Evolutionary conservation across 352 stramenopile species (phyloP).

Genomic region (Globisporangium radiosum): DNA sequence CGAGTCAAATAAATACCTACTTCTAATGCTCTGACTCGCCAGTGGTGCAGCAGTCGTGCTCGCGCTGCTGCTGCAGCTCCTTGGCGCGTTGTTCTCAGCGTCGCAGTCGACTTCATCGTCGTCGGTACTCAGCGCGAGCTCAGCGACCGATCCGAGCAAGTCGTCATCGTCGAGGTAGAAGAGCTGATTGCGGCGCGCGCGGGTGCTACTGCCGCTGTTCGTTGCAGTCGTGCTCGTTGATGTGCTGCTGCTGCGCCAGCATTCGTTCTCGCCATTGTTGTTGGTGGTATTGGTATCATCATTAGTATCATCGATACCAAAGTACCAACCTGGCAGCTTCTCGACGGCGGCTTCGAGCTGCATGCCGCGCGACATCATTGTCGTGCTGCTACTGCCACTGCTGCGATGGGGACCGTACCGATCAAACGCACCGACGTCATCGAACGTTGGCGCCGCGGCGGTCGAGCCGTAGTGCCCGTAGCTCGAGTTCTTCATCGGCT

Average conservation of each 20-base stretch:
- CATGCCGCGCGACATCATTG: constrained; percentile 35
- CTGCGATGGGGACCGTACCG: not conserved
- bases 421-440: constrained; percentile 3
- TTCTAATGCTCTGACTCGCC: constrained; percentile 12
- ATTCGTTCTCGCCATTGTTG: constrained; percentile 10
- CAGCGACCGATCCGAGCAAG: constrained; percentile 12
- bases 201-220: constrained; percentile 10
- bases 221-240: constrained; percentile 12
- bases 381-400: constrained; percentile 8
- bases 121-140: constrained; percentile 1
- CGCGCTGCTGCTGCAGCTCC: too few relatives aligned
- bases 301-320: constrained; percentile 29
- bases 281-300: constrained; percentile 10
- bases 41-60: constrained; percentile 2
- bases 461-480: constrained; percentile 14
- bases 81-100: constrained; percentile 5
- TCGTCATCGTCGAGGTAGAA: constrained; percentile 14
- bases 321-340: constrained; percentile 60
- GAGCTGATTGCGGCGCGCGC: constrained; percentile 2
- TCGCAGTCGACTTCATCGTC: constrained; percentile 3
- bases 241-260: constrained; percentile 7
- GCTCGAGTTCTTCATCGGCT: constrained; percentile 14
- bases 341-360: constrained; percentile 68
- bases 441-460: constrained; percentile 12
- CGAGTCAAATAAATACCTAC: constrained; percentile 19